Base-by-base conservation (phyloP, 2,329 filamentous ascomycete genomes). In the Penicillium sp. region DNA sequence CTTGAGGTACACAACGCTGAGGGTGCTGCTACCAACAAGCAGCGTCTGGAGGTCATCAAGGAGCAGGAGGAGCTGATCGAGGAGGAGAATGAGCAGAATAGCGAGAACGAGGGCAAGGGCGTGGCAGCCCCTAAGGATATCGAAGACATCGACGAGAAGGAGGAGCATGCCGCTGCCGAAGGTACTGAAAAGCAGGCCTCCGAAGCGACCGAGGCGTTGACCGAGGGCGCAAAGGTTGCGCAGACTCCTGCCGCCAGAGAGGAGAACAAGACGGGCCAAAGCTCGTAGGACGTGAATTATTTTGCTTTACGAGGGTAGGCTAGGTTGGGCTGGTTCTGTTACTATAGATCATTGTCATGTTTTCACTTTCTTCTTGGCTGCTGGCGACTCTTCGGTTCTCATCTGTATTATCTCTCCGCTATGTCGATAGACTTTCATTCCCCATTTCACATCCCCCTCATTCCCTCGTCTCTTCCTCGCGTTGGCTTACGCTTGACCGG, bases 61-160 rank as follows among this genome's bases (percentile, higher is more conserved):
- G 95, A 99, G 81, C 95, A 99, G 81, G 91, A 99, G 77, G 95
- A 97, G 75, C 87, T 99, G 63, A 99, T 99, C 59, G 89, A 96
- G 64, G 95, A 99, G 74, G 95, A 99, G 82, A 96, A 94, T 64
- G 86, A 95, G 81, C 94, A 99, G 80, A 90, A 91, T 70, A 85
- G 92, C 73, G 86, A 89, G 75, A 91, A 90, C 77, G 87, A 90
- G 75, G 87, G 87, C 70, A 87, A 86, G 41, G 90, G 90, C 13
- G 84, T 90, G 52, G 84, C 88, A 14, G 89, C 89, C 9, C 90
- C 90, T 1, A 90, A 92, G 72, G 95, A 98, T 69, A 87, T 88
- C 33, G 91, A 96, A 62, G 86, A 98, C 73, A 98, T 98, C 68
- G 94, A 98, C 70, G 95, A 98, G 77, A 92, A 94, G 80, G 92